Evolutionary conservation across 129 eudicot species (phyloP).

Genomic region (Pittosporum tobira): DNA sequence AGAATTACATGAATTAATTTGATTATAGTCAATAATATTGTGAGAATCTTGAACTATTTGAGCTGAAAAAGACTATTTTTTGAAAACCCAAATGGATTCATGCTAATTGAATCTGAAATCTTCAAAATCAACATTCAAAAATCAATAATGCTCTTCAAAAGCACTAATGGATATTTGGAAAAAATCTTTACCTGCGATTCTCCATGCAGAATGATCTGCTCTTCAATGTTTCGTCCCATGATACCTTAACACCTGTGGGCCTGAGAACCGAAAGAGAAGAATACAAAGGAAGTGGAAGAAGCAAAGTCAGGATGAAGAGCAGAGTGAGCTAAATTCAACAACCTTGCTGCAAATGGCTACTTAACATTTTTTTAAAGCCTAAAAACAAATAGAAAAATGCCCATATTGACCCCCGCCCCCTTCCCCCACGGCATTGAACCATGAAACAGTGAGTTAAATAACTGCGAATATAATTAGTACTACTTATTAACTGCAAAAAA

Average conservation of each 20-base stretch:
- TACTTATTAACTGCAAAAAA: no score
- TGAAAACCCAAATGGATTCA: background rate
- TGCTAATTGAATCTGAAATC: no score
- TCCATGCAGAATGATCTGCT: conserved; percentile 31
- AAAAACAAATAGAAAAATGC: conserved; percentile 12
- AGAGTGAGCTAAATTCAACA: conserved; percentile 3
- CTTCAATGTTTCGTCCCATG: conserved; percentile 53
- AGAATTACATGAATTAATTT: no score
- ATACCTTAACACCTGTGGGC: background rate
- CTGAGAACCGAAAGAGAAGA: background rate
- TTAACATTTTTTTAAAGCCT: background rate
- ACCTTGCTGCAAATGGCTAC: conserved; percentile 2
- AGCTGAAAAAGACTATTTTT: no score
- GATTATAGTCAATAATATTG: no score
- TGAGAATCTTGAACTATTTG: no score
- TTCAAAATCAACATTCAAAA: no score
- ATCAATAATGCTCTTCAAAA: no score
- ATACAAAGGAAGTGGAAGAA: background rate
- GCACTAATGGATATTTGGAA: no score
- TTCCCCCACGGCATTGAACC: conserved; percentile 15
- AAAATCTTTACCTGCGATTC: conserved; percentile 33
- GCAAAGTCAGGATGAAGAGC: conserved; percentile 10
- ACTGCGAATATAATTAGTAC: no score
- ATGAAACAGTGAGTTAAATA: conserved; percentile 12
- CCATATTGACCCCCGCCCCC: conserved; percentile 21